These are phyloP conservation scores for Colletotrichum shisoi DNA, from an alignment of 2,329 filamentous ascomycete species.

Conservation along the genomic window DNA sequence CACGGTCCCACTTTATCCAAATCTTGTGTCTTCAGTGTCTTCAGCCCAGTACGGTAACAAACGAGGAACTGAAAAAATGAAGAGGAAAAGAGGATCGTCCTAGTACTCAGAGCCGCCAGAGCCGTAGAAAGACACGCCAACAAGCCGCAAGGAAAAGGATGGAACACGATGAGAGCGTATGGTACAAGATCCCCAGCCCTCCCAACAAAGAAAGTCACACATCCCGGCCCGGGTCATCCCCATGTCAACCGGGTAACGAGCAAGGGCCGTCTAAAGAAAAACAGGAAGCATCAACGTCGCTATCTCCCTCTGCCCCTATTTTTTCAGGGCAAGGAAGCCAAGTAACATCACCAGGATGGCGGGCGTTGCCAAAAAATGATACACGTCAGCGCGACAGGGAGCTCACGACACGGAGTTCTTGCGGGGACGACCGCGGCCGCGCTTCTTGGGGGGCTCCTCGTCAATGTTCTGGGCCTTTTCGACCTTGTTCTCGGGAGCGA, in stretches of 20 bases:
- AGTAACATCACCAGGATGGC: neutral
- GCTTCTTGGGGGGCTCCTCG: slow-evolving; percentile 31
- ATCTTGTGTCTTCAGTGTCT: neutral
- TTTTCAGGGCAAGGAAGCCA: neutral
- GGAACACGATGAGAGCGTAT: neutral
- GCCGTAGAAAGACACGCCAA: neutral
- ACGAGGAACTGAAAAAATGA: no score
- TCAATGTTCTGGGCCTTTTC: neutral
- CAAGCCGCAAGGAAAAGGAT: neutral
- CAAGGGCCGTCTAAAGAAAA: no score
- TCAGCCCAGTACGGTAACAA: neutral
- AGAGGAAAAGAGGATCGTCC: neutral
- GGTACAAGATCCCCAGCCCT: neutral
- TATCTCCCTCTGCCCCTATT: neutral
- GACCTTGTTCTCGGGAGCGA: neutral
- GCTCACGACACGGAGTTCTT: slow-evolving; percentile 5
- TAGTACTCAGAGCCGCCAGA: neutral
- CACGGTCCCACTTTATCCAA: no score
- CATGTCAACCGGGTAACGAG: no score
- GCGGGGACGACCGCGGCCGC: slow-evolving; percentile 31
- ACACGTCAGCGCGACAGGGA: neutral
- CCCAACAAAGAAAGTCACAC: neutral
- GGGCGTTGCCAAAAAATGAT: neutral
- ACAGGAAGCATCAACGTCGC: no score
- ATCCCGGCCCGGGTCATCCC: neutral